Evolutionary conservation across 352 stramenopile species (phyloP).

Genomic region (Phytophthora quininea): DNA sequence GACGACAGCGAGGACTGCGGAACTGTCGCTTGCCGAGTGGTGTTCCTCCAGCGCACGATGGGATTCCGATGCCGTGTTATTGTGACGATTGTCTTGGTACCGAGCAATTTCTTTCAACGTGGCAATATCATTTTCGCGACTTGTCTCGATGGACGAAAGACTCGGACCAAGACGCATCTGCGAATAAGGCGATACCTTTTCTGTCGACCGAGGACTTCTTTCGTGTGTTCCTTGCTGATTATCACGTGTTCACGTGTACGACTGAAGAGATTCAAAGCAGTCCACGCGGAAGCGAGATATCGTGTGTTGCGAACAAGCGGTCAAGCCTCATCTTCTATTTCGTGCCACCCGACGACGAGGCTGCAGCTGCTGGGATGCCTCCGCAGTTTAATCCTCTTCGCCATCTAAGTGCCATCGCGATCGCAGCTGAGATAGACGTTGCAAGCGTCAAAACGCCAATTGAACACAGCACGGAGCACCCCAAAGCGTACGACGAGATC

Average conservation of each 20-base stretch:
- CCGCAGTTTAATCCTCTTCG: slow-evolving; percentile 36
- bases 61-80: slow-evolving; percentile 50
- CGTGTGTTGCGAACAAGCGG: neutral
- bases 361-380: slow-evolving; percentile 1
- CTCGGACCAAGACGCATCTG: neutral
- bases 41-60: slow-evolving; percentile 38
- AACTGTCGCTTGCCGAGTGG: slow-evolving; percentile 45
- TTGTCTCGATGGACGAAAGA: slow-evolving; percentile 45
- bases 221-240: slow-evolving; percentile 35
- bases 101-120: slow-evolving; percentile 55
- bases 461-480: no score
- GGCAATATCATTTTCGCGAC: slow-evolving; percentile 61
- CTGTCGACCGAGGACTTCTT: slow-evolving; percentile 41
- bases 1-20: slow-evolving; percentile 41
- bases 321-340: slow-evolving; percentile 43
- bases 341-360: slow-evolving; percentile 20
- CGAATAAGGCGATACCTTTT: neutral
- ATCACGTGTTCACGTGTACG: slow-evolving; percentile 23
- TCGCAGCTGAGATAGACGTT: slow-evolving; percentile 26
- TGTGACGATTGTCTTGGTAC: slow-evolving; percentile 60
- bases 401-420: slow-evolving; percentile 44
- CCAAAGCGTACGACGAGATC: neutral
- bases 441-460: slow-evolving; percentile 1
- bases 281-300: slow-evolving; percentile 1
- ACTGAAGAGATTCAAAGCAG: slow-evolving; percentile 7